A percentile compares a stretch with the other conserved stretches of the same genome.
Conservation (phyloP, 2,329 filamentous ascomycete species). For the Cadophora luteo-olivacea region DNA sequence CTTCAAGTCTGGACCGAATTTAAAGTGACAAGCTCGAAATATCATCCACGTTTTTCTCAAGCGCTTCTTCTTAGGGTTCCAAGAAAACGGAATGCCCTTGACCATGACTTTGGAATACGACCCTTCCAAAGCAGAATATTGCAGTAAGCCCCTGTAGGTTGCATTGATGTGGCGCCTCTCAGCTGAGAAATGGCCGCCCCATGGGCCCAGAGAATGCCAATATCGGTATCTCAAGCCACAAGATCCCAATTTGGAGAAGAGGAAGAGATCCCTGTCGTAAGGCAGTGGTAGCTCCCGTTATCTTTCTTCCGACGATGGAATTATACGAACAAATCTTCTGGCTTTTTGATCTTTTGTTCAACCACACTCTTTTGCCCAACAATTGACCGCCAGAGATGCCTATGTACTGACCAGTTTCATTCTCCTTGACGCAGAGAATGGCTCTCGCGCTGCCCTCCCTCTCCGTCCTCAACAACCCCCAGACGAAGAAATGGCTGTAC, state of each 20-base stretch:
- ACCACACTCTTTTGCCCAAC: neutral
- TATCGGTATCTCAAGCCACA: constrained; percentile 2
- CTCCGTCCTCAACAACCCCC: constrained; percentile 10
- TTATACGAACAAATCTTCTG: neutral
- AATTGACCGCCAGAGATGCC: neutral
- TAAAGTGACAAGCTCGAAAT: neutral
- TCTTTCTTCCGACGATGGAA: neutral
- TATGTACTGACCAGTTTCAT: neutral
- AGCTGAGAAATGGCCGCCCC: neutral
- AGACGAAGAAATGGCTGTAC: constrained; percentile 28
- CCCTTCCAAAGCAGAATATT: neutral
- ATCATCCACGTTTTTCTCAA: neutral
- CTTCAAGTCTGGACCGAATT: neutral
- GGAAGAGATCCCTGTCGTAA: constrained; percentile 5
- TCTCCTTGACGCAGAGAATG: constrained; percentile 8
- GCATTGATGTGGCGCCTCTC: constrained; percentile 6
- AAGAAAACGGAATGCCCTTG: neutral
- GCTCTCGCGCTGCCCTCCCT: constrained; percentile 13
- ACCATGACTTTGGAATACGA: neutral
- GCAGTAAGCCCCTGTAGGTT: neutral
- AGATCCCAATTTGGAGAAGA: neutral
- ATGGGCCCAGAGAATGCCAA: neutral
- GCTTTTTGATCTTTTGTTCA: neutral
- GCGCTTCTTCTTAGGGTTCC: neutral
- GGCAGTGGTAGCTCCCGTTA: neutral